Conservation (phyloP, 768 basidiomycete species). For the Tricholoma furcatifolium region DNA sequence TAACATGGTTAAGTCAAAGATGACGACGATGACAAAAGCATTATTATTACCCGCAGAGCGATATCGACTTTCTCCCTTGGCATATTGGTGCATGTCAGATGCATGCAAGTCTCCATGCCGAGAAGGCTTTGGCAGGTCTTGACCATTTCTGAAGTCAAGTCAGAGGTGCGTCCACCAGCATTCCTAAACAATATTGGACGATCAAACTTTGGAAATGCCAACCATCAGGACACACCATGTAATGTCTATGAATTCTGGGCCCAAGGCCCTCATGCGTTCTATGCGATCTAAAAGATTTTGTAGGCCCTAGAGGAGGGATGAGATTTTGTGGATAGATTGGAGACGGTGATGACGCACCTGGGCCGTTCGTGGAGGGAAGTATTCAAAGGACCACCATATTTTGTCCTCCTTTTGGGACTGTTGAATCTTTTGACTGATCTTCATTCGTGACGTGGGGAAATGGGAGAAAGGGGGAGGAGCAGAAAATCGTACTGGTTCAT, state of each 20-base stretch:
- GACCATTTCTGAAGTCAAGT: slow-evolving; percentile 90
- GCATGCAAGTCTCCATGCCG: slow-evolving; percentile 98
- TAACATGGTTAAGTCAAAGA: slow-evolving; percentile 7
- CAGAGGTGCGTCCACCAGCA: slow-evolving; percentile 94
- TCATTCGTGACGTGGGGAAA: slow-evolving; percentile 53
- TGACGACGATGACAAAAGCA: slow-evolving; percentile 3
- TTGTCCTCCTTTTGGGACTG: slow-evolving; percentile 83
- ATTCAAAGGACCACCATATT: slow-evolving; percentile 98
- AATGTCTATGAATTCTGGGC: slow-evolving; percentile 98
- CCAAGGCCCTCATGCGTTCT: slow-evolving; percentile 93
- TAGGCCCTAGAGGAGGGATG: slow-evolving; percentile 54
- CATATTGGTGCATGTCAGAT: slow-evolving; percentile 99
- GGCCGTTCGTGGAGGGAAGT: slow-evolving; percentile 94
- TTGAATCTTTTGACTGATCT: slow-evolving; percentile 91
- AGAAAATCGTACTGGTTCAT: slow-evolving; percentile 6
- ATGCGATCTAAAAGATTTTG: slow-evolving; percentile 98
- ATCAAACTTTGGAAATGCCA: not conserved
- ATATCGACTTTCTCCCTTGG: slow-evolving; percentile 93
- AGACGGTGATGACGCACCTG: slow-evolving; percentile 53
- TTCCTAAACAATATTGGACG: slow-evolving; percentile 56
- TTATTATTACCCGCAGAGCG: slow-evolving; percentile 65
- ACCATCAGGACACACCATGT: slow-evolving; percentile 63
- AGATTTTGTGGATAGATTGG: not conserved
- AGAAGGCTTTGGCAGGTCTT: slow-evolving; percentile 92
- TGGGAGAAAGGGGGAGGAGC: slow-evolving; percentile 5